Percentiles rank a stretch among this genome's conserved stretches.
Evolutionary conservation across 139 green algal species (phyloP).

Genomic region (Picochlorum sp.): DNA sequence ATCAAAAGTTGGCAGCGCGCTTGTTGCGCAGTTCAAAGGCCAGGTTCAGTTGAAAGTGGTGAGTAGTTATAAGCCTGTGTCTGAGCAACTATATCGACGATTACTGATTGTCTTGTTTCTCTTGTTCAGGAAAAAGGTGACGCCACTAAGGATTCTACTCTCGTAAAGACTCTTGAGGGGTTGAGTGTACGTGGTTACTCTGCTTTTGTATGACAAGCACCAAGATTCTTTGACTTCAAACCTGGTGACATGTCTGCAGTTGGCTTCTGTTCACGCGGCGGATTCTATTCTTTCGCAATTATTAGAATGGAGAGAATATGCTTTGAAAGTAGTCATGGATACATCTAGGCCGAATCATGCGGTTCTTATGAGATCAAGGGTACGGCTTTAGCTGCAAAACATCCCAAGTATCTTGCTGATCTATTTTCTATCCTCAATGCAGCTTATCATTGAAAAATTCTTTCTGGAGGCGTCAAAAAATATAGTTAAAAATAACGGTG

Average conservation of each 20-base stretch:
- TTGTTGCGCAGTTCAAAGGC: constrained; percentile 1
- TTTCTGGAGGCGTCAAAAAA: constrained; percentile 52
- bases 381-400: neutral
- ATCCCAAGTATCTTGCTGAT: too few relatives aligned
- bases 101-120: neutral
- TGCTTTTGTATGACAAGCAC: neutral
- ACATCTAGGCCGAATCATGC: too few relatives aligned
- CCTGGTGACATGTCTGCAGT: neutral
- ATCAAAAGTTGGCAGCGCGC: too few relatives aligned
- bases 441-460: constrained; percentile 46
- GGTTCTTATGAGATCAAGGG: neutral
- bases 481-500: constrained; percentile 31
- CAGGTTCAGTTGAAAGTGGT: constrained; percentile 1
- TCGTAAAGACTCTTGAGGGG: neutral
- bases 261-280: neutral
- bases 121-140: neutral
- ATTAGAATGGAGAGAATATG: too few relatives aligned
- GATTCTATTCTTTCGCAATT: too few relatives aligned
- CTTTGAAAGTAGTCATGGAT: too few relatives aligned
- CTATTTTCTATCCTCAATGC: neutral
- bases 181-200: constrained; percentile 1
- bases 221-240: neutral
- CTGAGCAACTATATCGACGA: neutral
- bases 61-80: neutral
- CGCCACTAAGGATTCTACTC: neutral